These are phyloP conservation scores for Serendipita sp. DNA, from an alignment of 768 basidiomycete genomes.

Conservation along the genomic window DNA sequence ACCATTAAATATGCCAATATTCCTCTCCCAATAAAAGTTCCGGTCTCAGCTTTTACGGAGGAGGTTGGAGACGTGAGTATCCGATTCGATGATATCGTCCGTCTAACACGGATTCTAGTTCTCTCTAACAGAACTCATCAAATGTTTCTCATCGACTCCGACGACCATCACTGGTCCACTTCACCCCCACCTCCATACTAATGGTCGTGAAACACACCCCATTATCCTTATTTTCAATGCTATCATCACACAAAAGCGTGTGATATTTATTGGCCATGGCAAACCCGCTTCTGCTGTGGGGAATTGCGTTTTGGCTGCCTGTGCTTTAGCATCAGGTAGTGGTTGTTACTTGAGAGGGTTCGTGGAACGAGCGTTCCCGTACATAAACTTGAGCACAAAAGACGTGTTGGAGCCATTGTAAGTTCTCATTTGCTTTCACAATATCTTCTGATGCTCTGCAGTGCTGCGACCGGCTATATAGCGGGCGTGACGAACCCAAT, in stretches of 20 bases:
- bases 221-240: conserved; percentile 95
- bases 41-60: conserved; percentile 74
- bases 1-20: conserved; percentile 60
- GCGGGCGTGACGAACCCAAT: conserved; percentile 97
- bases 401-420: conserved; percentile 86
- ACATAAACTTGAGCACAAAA: conserved; percentile 64
- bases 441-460: background rate
- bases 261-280: conserved; percentile 85
- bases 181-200: conserved; percentile 89
- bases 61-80: conserved; percentile 87
- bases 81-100: background rate
- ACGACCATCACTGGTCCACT: conserved; percentile 52
- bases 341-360: conserved; percentile 73
- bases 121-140: conserved; percentile 78
- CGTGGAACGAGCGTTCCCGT: conserved; percentile 85
- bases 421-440: conserved; percentile 18
- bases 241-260: conserved; percentile 85
- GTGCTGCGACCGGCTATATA: conserved; percentile 68
- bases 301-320: conserved; percentile 82
- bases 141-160: conserved; percentile 52
- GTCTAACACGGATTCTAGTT: conserved; percentile 35
- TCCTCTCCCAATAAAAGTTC: conserved; percentile 72
- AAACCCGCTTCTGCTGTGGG: conserved; percentile 84
- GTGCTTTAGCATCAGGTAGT: conserved; percentile 82
- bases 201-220: conserved; percentile 78